Conservation (phyloP, 768 basidiomycete species). For the Coprinellus micaceus region DNA sequence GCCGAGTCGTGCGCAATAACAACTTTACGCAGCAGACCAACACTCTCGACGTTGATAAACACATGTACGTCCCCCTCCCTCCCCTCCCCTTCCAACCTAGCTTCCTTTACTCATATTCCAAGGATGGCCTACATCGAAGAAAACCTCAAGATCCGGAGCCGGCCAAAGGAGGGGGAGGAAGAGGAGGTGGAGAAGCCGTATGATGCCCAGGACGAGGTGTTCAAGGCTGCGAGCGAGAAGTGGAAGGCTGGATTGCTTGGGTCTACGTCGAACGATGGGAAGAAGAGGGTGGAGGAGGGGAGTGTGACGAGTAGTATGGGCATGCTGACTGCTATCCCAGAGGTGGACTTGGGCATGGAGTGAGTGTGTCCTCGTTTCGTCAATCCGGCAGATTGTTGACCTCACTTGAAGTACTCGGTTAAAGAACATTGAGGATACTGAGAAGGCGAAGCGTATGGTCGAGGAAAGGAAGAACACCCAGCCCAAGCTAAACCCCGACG, state of each 20-base stretch:
- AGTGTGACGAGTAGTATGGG: slow-evolving; percentile 89
- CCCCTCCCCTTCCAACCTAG: neutral
- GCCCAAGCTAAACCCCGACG: slow-evolving; percentile 55
- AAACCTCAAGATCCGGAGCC: slow-evolving; percentile 76
- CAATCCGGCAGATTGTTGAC: neutral
- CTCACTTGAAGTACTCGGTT: slow-evolving; percentile 61
- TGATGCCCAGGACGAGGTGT: slow-evolving; percentile 78
- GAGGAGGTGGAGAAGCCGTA: slow-evolving; percentile 40
- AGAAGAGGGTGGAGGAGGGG: slow-evolving; percentile 75
- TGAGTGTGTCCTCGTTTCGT: slow-evolving; percentile 39
- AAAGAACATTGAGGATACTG: slow-evolving; percentile 96
- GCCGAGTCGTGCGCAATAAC: slow-evolving; percentile 73
- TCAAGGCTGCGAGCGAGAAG: slow-evolving; percentile 43
- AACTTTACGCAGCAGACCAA: slow-evolving; percentile 99
- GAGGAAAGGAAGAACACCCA: slow-evolving; percentile 67
- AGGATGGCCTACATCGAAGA: slow-evolving; percentile 99
- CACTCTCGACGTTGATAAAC: slow-evolving; percentile 93
- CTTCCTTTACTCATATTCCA: slow-evolving; percentile 1
- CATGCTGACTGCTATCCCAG: slow-evolving; percentile 97
- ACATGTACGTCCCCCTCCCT: slow-evolving; percentile 65
- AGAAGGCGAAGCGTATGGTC: slow-evolving; percentile 88
- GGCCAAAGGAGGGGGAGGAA: slow-evolving; percentile 43
- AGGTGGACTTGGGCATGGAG: slow-evolving; percentile 99
- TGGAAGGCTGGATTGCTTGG: slow-evolving; percentile 37
- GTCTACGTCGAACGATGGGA: slow-evolving; percentile 46